Evolutionary conservation across 495 filamentous ascomycete genomes (phyloP).

Genomic region (Tuber aestivum): DNA sequence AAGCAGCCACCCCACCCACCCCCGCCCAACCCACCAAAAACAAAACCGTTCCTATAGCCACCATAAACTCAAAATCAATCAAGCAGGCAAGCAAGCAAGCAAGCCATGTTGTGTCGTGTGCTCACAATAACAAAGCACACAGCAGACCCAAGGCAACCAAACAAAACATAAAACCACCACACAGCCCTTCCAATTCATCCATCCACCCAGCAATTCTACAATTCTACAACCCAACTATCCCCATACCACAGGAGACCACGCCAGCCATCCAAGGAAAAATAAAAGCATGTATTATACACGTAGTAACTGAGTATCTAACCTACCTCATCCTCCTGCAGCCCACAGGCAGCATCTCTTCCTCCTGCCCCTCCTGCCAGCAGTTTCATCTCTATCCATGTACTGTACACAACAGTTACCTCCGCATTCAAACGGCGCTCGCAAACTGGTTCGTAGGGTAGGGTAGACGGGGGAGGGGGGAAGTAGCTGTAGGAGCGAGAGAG

Average conservation of each 20-base stretch:
- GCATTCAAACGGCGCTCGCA: not conserved
- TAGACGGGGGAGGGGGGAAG: not conserved
- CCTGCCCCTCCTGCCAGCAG: not conserved
- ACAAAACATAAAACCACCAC: not conserved
- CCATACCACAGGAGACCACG: not conserved
- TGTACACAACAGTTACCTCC: not conserved
- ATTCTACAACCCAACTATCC: not conserved
- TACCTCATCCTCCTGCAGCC: not conserved
- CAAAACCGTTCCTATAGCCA: not conserved
- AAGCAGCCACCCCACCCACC: not conserved
- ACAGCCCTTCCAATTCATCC: not conserved
- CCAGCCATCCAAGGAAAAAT: not conserved
- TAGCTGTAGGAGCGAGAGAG: not conserved
- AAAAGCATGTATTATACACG: not conserved
- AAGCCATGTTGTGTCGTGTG: not conserved
- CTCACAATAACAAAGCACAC: not conserved
- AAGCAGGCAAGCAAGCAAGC: not conserved
- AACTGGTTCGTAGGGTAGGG: not conserved
- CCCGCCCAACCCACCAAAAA: not conserved
- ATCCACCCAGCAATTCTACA: not conserved
- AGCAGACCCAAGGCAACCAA: not conserved
- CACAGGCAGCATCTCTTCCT: not conserved
- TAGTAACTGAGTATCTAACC: not conserved
- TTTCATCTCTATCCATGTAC: not conserved
- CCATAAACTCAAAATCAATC: not conserved